phyloP scores from a whole-genome alignment of 108 stramenopile genomes.

The Skeletonema grethae region DNA sequence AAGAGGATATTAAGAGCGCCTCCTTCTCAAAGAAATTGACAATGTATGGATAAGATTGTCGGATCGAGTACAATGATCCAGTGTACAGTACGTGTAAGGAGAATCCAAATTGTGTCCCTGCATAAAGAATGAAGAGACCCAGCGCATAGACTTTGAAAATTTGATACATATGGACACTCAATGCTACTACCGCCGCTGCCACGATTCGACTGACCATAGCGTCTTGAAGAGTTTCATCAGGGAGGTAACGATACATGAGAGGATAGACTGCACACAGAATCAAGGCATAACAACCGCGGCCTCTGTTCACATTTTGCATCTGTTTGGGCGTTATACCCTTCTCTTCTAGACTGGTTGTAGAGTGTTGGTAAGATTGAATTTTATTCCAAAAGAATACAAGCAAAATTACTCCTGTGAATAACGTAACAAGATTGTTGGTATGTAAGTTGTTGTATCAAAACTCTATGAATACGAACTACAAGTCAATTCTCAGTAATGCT shows the following conservation, averaged over 20 bases:
- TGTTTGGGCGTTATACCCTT: constrained; percentile 3
- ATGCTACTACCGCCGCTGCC: not conserved
- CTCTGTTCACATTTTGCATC: constrained; percentile 8
- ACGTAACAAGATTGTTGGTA: too few relatives aligned
- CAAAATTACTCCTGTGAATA: not conserved
- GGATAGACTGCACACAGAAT: constrained; percentile 9
- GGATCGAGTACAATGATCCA: not conserved
- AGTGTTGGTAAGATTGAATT: not conserved
- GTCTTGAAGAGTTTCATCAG: not conserved
- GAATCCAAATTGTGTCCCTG: not conserved
- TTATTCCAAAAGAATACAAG: not conserved
- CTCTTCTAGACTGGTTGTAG: not conserved
- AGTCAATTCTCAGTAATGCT: too few relatives aligned
- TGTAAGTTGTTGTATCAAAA: too few relatives aligned
- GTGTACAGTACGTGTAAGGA: not conserved
- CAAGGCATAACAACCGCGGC: not conserved
- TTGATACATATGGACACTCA: not conserved
- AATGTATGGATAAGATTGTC: constrained; percentile 3
- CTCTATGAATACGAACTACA: too few relatives aligned
- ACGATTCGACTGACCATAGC: not conserved
- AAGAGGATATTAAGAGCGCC: constrained; percentile 20
- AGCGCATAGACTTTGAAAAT: not conserved
- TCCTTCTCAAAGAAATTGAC: constrained; percentile 21
- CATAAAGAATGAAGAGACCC: not conserved
- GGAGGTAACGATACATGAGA: constrained; percentile 10